Base-by-base conservation (phyloP, 2,329 filamentous ascomycete species). In the Aspergillus flavus region DNA sequence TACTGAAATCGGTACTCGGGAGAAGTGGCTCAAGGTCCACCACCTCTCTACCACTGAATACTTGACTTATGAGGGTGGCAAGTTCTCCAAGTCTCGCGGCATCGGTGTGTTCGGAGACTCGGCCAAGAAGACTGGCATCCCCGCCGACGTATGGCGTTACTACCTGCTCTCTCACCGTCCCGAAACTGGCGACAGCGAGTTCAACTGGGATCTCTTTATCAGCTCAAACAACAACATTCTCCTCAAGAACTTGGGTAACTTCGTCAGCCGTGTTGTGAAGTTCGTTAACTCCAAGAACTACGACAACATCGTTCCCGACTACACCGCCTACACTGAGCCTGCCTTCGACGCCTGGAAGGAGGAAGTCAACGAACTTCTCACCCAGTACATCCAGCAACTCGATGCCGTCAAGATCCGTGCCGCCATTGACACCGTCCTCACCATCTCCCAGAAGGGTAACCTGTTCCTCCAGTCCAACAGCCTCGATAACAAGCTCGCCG, bases 81-180 rank as follows among this genome's bases (percentile, higher is more conserved):
- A 97, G 77, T 97, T 97, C 81, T 94, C 90, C 75, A 97, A 97
- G 80, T 95, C 92, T 57, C 87, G 93, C 71, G 91, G 91, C 36
- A 87, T 97, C 43, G 94, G 94, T 72, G 94, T 97, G 1, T 97
- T 97, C 73, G 94, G 94, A 57, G 94, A 92, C 80, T 93, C 91
- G 72, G 94, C 92, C 54, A 91, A 91, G 79, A 89, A 96, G 61
- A 97, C 93, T 10, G 93, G 93, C 23, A 86, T 97, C 21, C 86
- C 90, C 19, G 84, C 93, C 0, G 92, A 94, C 66, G 92, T 97
- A n/a, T 97, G 93, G 92, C 86, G 94, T 69, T 97, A 94, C 80
- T 97, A 95, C 81, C 86, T 97, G 26, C 84, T 97, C 43, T 91
- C 93, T 52, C 90, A 91, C 76, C 87, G 94, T 61, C 94, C 94